phyloP scores from a whole-genome alignment of 1,284 basidiomycete species.

The Sporisorium graminicola region DNA sequence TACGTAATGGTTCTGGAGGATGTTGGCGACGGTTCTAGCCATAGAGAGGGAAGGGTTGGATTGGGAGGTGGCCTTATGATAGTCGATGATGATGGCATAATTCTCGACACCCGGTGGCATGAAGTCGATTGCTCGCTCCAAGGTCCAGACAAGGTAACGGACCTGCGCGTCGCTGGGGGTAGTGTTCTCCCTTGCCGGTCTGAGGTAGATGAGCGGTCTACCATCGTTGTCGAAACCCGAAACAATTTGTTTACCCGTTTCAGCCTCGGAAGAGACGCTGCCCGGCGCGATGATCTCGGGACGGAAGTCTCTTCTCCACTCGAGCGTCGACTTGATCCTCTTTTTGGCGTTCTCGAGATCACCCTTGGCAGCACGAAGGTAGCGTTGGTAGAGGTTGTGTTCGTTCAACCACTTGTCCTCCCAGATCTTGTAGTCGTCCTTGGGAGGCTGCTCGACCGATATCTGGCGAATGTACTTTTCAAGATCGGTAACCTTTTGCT shows the following conservation, averaged over 20 bases:
- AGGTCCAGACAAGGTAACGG: slow-evolving; percentile 63
- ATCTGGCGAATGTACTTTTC: slow-evolving; percentile 26
- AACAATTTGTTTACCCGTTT: slow-evolving; percentile 65
- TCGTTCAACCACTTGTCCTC: slow-evolving; percentile 58
- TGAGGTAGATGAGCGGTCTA: slow-evolving; percentile 64
- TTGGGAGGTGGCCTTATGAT: slow-evolving; percentile 48
- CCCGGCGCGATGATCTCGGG: slow-evolving; percentile 66
- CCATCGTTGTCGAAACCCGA: slow-evolving; percentile 64
- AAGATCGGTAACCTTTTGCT: slow-evolving; percentile 36
- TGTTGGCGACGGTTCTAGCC: slow-evolving; percentile 71
- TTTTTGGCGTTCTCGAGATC: slow-evolving; percentile 64
- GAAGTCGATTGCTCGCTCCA: slow-evolving; percentile 66
- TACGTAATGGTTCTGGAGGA: slow-evolving; percentile 90
- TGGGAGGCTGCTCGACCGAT: slow-evolving; percentile 18
- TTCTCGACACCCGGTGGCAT: slow-evolving; percentile 61
- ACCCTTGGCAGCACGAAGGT: slow-evolving; percentile 61
- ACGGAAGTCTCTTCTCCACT: slow-evolving; percentile 64
- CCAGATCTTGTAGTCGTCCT: slow-evolving; percentile 50
- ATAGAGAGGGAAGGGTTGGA: slow-evolving; percentile 57
- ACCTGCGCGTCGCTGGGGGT: slow-evolving; percentile 58
- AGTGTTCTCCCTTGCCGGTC: slow-evolving; percentile 66
- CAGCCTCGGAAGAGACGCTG: slow-evolving; percentile 57
- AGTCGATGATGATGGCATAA: slow-evolving; percentile 63
- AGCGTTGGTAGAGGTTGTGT: slow-evolving; percentile 54
- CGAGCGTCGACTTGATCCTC: slow-evolving; percentile 59